Conservation (phyloP, 2,329 filamentous ascomycete species). For the Microcyclospora tardicrescens region DNA sequence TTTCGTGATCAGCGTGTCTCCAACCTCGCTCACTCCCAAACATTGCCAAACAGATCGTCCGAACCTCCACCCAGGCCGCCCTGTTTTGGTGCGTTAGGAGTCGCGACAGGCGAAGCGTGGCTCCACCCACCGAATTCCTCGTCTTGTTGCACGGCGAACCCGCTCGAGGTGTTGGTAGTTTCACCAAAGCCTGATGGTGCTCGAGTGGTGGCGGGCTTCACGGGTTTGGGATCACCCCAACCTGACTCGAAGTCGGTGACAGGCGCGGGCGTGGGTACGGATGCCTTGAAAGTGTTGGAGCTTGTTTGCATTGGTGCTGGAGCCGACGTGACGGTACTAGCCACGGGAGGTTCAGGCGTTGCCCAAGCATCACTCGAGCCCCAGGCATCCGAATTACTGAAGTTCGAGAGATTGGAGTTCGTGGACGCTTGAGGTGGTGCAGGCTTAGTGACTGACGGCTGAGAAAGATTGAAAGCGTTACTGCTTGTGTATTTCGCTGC, state of each 20-base stretch:
- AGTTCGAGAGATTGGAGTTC: conserved; percentile 9
- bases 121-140: conserved; percentile 96
- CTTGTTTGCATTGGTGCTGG: conserved; percentile 26
- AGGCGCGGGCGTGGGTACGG: conserved; percentile 15
- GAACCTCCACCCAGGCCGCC: conserved; percentile 45
- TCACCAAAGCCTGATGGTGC: conserved; percentile 18
- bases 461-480: conserved; percentile 75
- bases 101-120: conserved; percentile 44
- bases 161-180: conserved; percentile 10
- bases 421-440: conserved; percentile 19
- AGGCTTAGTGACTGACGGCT: conserved; percentile 25
- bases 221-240: conserved; percentile 49
- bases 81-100: conserved; percentile 33
- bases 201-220: conserved; percentile 31
- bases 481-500: conserved; percentile 30
- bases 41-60: conserved; percentile 90
- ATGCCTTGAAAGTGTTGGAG: conserved; percentile 30
- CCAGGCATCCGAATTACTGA: conserved; percentile 56
- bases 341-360: conserved; percentile 41
- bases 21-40: conserved; percentile 56
- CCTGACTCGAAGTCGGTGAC: conserved; percentile 35
- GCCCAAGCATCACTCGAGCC: conserved; percentile 73
- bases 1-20: conserved; percentile 1
- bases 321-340: conserved; percentile 22
- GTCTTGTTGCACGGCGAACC: conserved; percentile 57